Evolutionary conservation across 2,329 filamentous ascomycete species (phyloP), one percentile per base, ranked within the genome.

Genomic region (Hypoxylon sp.): DNA sequence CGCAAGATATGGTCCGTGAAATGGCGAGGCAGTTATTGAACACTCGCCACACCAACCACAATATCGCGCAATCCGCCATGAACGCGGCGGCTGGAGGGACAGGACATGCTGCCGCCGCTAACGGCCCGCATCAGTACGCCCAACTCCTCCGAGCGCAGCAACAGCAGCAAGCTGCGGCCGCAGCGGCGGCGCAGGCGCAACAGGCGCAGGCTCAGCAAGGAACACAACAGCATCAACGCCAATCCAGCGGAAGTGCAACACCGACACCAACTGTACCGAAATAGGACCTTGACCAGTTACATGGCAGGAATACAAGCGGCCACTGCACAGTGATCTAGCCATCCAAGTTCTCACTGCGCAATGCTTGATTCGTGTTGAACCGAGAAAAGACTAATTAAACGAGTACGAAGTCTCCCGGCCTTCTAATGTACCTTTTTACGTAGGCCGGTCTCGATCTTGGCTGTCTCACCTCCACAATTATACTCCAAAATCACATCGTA

Each of bases 81-180:
- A 86, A 84, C 71, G 84, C 85, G 30, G 86, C 86, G 1, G 85
- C 86, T 2, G 86, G 86, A 8, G 83, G 79, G 13, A 80, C 81
- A 3, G 81, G 81, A 6, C 84, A 86, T 69, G 79, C 84, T 13
- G 82, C 82, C 2, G 82, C 86, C 59, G 81, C 84, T 14, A 86
- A 84, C 56, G 82, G 84, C 63, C 87, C 87, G 30, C 86, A 89
- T 44, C 87, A 89, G 68, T 89, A 89, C 73, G 87, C 87, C 1
- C 86, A 88, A 62, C 79, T 89, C 35, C 82, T 89, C 7, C 80
- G 87, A 49, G 86, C 87, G 42, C 87, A 89, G 72, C 87, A 89
- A 68, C 85, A 88, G 68, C 81, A 82, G 30, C 84, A 83, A 64
- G 79, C 80, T 7, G 79, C 80, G 10, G 77, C 77, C 8, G 74